Conservation (phyloP, 345 rosid genomes). For the Erysimum cheiranthoides region DNA sequence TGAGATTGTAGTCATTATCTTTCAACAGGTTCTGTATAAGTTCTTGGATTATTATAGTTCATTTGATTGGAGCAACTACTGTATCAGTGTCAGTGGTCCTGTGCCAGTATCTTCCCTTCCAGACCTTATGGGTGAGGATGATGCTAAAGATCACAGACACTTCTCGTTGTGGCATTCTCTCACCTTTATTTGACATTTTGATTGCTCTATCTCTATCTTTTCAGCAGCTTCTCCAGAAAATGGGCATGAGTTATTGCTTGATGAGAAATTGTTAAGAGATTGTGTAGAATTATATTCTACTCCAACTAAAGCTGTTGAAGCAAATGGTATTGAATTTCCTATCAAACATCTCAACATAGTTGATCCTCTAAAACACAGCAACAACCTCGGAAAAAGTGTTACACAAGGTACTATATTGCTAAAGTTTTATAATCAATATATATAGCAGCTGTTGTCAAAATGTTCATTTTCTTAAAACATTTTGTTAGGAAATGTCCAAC, state of each 20-base stretch:
- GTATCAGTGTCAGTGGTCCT: constrained; percentile 69
- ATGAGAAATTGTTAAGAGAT: constrained; percentile 60
- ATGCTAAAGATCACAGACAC: not conserved
- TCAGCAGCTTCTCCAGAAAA: constrained; percentile 45
- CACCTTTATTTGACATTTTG: not conserved
- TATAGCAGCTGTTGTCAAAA: not conserved
- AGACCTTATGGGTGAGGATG: constrained; percentile 56
- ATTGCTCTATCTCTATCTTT: constrained; percentile 1
- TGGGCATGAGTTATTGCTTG: constrained; percentile 56
- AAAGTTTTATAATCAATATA: not conserved
- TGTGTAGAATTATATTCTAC: constrained; percentile 57
- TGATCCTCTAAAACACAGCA: constrained; percentile 81
- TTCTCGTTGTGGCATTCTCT: not conserved
- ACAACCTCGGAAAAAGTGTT: constrained; percentile 93
- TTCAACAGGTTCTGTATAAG: constrained; percentile 63
- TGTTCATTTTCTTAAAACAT: not conserved
- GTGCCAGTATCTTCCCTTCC: constrained; percentile 64
- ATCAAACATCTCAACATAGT: constrained; percentile 73
- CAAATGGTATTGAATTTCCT: constrained; percentile 53
- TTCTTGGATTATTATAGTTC: constrained; percentile 81
- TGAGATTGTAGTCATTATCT: not conserved
- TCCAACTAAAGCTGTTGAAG: constrained; percentile 51
- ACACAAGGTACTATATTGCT: constrained; percentile 62
- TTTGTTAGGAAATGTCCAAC: constrained; percentile 66
- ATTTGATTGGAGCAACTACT: constrained; percentile 80